Conservation (phyloP, 768 basidiomycete genomes). For the Psilocybe azurescens region DNA sequence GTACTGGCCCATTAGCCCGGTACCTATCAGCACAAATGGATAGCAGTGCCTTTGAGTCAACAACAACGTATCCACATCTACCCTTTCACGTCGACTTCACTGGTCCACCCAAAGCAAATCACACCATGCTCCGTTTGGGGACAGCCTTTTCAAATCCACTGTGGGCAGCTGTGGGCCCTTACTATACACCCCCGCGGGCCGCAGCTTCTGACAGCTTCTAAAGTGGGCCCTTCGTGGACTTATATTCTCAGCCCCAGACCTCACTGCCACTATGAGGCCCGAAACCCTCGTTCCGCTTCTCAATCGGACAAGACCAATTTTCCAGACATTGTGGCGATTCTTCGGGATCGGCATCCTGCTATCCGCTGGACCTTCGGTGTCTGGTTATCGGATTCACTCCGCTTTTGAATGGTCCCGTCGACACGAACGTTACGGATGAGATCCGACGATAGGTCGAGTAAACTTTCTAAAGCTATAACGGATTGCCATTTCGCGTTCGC, state of each 20-base stretch:
- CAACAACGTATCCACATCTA: too few species aligned
- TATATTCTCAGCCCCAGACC: neutral
- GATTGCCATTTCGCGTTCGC: conserved; percentile 12
- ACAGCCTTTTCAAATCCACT: too few species aligned
- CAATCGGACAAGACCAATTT: neutral
- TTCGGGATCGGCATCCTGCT: conserved; percentile 18
- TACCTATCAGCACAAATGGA: too few species aligned
- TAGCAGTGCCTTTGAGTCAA: too few species aligned
- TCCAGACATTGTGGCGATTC: neutral
- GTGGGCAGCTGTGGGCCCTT: too few species aligned
- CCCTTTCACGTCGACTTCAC: too few species aligned
- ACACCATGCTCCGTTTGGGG: too few species aligned
- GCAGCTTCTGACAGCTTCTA: neutral
- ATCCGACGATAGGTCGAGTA: conserved; percentile 13
- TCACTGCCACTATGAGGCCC: conserved; percentile 8
- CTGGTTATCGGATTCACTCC: conserved; percentile 6
- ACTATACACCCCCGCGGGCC: neutral
- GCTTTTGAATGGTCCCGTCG: neutral
- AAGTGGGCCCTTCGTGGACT: conserved; percentile 3
- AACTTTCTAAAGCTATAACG: neutral
- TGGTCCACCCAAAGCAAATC: too few species aligned
- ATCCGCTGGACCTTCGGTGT: conserved; percentile 14
- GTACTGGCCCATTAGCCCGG: neutral
- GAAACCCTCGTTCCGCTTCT: conserved; percentile 5
- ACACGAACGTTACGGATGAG: conserved; percentile 16